A percentile compares a stretch with the other conserved stretches of the same genome.
Evolutionary conservation across 257 asterid species (phyloP).

Genomic region (Penstemon eatonii): DNA sequence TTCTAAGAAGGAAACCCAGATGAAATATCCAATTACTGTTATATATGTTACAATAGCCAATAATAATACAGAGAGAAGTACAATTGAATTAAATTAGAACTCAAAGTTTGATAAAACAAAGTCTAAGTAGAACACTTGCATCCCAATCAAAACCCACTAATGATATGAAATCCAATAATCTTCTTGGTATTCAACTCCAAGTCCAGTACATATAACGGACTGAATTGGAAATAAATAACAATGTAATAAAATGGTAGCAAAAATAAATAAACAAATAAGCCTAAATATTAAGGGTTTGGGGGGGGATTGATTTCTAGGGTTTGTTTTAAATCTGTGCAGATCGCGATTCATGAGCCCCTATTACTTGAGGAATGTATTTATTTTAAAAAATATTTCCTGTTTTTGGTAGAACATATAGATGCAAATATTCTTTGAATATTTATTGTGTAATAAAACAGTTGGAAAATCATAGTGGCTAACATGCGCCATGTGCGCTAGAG

Average conservation of each 20-base stretch:
- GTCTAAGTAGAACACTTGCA: slow-evolving; percentile 25
- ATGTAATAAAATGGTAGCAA: slow-evolving; percentile 14
- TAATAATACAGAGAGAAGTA: slow-evolving; percentile 13
- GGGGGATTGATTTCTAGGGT: slow-evolving; percentile 37
- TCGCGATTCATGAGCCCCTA: slow-evolving; percentile 34
- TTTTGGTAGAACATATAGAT: slow-evolving; percentile 15
- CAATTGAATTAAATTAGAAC: slow-evolving; percentile 19
- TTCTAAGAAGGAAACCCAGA: slow-evolving; percentile 2
- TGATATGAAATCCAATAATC: slow-evolving; percentile 25
- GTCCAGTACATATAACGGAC: slow-evolving; percentile 28
- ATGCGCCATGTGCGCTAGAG: not conserved
- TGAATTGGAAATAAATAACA: not conserved
- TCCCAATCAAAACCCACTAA: slow-evolving; percentile 25
- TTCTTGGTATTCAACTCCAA: slow-evolving; percentile 24
- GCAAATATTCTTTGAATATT: no score
- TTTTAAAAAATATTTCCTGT: not conserved
- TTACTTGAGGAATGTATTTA: slow-evolving; percentile 26
- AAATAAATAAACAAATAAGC: slow-evolving; percentile 22
- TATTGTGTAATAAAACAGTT: slow-evolving; percentile 29
- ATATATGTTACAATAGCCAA: slow-evolving; percentile 14
- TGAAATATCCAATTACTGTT: slow-evolving; percentile 9
- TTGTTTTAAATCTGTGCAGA: slow-evolving; percentile 40
- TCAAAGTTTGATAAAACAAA: slow-evolving; percentile 12
- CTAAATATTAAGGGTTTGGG: slow-evolving; percentile 29
- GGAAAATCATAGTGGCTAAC: not conserved